Evolutionary conservation across 768 basidiomycete genomes (phyloP), one percentile per base, ranked within the genome.

Genomic region (Clitopilus hobsonii): DNA sequence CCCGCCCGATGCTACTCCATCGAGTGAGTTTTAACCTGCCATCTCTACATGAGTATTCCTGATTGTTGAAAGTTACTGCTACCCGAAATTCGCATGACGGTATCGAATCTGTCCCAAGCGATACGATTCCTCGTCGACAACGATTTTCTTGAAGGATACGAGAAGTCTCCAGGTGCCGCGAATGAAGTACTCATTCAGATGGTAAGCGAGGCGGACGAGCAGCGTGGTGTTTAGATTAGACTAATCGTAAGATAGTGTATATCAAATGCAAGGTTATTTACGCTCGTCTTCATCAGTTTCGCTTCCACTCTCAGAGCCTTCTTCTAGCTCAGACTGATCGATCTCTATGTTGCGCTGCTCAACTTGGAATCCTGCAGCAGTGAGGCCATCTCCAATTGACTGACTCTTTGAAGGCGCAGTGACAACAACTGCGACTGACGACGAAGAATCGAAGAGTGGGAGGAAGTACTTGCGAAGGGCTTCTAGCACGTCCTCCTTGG

Each of bases 101-200:
- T 94, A 3, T 95, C 93, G 1, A 94, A 94, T 68, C 77, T 98
- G 4, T 94, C 94, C 0, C 95, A 98, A 67, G 92, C 91, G 4
- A 91, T 97, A 59, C 84, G 81, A 26, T 98, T 97, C 69, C 69
- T 96, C 16, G 93, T 91, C 1, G 89, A 90, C 57, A 97, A 98
- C 59, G 86, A 94, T 64, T 93, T 95, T 70, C 71, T 98, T 29
- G 74, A 77, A 45, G 81, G 81, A 26, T 91, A 96, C 1, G 95
- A 97, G 68, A 68, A 88, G 24, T 80, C 76, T 45, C 88, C 90
- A 14, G 95, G 95, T 0, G 83, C 93, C 67, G 87, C 87, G 3
- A 74, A 81, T 45, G 71, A 80, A 36, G 77, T 75, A 57, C 74
- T 77, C 67, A 90, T 93, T 18, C 74, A 87, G 65, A 83, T 91